A percentile compares a stretch with the other conserved stretches of the same genome.
phyloP scores from a whole-genome alignment of 2,329 filamentous ascomycete genomes.

The Simplicillium sp. region DNA sequence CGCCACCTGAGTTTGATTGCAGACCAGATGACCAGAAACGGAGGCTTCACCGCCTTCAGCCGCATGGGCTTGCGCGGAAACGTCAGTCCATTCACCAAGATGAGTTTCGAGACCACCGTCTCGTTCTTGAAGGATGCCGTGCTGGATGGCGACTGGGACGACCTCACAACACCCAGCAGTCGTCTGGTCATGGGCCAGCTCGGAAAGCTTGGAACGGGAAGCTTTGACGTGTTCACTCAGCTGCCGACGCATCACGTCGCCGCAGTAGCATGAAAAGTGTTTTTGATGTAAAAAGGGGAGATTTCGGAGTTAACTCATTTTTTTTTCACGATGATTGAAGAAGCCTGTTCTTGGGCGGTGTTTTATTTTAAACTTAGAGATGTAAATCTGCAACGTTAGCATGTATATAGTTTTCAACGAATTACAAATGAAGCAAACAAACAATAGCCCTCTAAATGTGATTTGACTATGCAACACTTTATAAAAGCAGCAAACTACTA shows the following conservation, averaged over 20 bases:
- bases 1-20: conserved; percentile 92
- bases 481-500: no score
- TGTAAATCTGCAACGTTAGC: no score
- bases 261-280: conserved; percentile 8
- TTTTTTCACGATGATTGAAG: no score
- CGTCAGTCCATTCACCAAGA: conserved; percentile 90
- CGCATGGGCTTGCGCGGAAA: conserved; percentile 79
- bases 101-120: conserved; percentile 98
- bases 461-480: no score
- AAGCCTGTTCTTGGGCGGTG: no score
- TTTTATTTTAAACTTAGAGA: no score
- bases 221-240: conserved; percentile 74
- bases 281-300: no score
- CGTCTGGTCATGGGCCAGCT: conserved; percentile 81
- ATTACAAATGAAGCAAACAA: no score
- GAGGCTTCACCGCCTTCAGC: conserved; percentile 85
- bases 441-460: no score
- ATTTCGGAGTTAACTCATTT: no score
- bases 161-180: conserved; percentile 74
- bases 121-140: conserved; percentile 90
- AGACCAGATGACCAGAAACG: conserved; percentile 94
- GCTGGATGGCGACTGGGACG: conserved; percentile 82
- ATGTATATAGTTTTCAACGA: no score
- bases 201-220: conserved; percentile 77
- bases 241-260: conserved; percentile 43